Conservation (phyloP, 1,284 basidiomycete genomes). For the Papiliotrema nemorosa region DNA sequence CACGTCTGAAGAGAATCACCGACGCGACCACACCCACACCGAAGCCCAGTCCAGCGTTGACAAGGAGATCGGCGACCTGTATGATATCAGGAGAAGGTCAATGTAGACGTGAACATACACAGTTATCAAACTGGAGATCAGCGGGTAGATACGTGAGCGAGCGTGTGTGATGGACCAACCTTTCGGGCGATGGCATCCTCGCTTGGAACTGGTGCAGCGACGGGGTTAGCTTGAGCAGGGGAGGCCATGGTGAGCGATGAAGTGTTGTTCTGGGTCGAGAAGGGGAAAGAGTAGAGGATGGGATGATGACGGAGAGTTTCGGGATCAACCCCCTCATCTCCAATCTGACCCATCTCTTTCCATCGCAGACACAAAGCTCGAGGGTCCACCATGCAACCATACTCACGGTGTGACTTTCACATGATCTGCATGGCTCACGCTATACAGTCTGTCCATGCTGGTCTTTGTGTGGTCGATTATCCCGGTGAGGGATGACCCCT, state of each 20-base stretch:
- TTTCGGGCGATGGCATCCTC: constrained; percentile 83
- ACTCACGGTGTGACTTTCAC: no score
- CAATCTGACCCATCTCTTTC: no score
- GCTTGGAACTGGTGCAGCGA: constrained; percentile 64
- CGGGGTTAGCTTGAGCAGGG: constrained; percentile 25
- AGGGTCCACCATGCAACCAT: no score
- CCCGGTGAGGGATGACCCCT: no score
- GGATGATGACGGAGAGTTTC: neutral
- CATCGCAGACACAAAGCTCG: no score
- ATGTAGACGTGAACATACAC: no score
- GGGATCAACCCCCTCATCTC: no score
- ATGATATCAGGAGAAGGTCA: neutral
- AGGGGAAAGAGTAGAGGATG: neutral
- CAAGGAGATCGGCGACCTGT: constrained; percentile 53
- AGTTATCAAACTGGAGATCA: constrained; percentile 74
- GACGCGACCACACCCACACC: constrained; percentile 90
- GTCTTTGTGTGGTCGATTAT: no score
- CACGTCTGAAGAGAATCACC: constrained; percentile 91
- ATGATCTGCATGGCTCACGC: no score
- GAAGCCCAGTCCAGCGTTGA: constrained; percentile 84
- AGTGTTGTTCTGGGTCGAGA: neutral
- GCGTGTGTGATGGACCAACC: constrained; percentile 52
- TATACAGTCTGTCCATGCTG: no score
- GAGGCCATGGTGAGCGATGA: constrained; percentile 17
- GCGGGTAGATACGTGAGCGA: neutral